Evolutionary conservation across 1,139 yeast genomes (phyloP).

Genomic region (Pichia sp.): DNA sequence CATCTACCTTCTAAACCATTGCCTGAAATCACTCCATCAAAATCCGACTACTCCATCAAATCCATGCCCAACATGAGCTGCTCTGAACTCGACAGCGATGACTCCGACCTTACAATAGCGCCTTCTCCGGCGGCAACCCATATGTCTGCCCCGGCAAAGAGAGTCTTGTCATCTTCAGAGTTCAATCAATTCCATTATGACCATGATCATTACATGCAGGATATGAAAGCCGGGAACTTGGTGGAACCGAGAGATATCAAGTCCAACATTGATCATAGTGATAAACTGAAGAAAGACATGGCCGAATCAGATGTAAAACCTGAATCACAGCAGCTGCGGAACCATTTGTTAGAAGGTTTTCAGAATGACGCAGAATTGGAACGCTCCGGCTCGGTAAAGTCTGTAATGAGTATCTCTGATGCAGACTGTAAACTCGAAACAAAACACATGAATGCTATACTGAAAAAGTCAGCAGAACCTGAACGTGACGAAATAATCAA

Average conservation of each 20-base stretch:
- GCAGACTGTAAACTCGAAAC: slow-evolving; percentile 28
- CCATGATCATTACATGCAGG: slow-evolving; percentile 32
- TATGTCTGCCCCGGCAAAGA: slow-evolving; percentile 3
- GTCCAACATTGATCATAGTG: slow-evolving; percentile 16
- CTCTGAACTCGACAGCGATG: slow-evolving; percentile 21
- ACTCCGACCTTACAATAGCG: slow-evolving; percentile 22
- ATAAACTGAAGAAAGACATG: slow-evolving; percentile 23
- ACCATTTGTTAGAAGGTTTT: slow-evolving; percentile 9
- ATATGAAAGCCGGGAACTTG: slow-evolving; percentile 27
- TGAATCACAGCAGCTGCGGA: neutral
- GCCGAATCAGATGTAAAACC: slow-evolving; percentile 1
- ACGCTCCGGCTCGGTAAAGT: slow-evolving; percentile 27
- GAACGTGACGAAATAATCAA: neutral
- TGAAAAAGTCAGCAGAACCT: slow-evolving; percentile 17
- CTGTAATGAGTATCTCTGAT: slow-evolving; percentile 28
- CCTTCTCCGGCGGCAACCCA: slow-evolving; percentile 22
- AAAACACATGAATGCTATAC: slow-evolving; percentile 24
- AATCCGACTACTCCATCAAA: slow-evolving; percentile 30
- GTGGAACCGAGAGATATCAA: slow-evolving; percentile 24
- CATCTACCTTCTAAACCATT: slow-evolving; percentile 25
- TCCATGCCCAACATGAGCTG: slow-evolving; percentile 29
- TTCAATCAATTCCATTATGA: slow-evolving; percentile 27
- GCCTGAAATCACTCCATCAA: slow-evolving; percentile 28
- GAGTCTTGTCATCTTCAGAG: neutral
- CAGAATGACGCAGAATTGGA: slow-evolving; percentile 17